Evolutionary conservation across 306 rosid genomes (phyloP).

Genomic region (Acacia confusa): DNA sequence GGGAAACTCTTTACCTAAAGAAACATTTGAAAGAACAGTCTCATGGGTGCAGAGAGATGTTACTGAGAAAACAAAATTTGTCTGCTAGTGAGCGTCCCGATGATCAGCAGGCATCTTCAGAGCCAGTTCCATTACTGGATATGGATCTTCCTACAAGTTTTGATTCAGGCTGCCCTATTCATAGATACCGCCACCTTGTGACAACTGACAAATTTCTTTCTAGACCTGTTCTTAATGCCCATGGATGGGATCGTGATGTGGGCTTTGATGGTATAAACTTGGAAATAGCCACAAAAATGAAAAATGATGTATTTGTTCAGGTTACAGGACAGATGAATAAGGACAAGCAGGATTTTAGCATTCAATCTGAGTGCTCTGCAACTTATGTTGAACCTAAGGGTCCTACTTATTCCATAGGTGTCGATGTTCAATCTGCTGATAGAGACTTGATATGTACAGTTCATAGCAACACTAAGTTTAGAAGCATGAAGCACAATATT

Average conservation of each 20-base stretch:
- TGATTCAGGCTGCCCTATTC: slow-evolving; percentile 56
- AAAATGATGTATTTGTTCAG: slow-evolving; percentile 52
- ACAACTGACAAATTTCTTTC: slow-evolving; percentile 63
- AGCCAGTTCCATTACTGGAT: slow-evolving; percentile 72
- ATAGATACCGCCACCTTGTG: slow-evolving; percentile 78
- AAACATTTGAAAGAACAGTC: slow-evolving; percentile 79
- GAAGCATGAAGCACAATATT: slow-evolving; percentile 54
- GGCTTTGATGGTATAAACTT: slow-evolving; percentile 84
- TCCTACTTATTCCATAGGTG: slow-evolving; percentile 59
- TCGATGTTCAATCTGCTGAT: slow-evolving; percentile 80
- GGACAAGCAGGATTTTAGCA: slow-evolving; percentile 74
- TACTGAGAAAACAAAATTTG: slow-evolving; percentile 40
- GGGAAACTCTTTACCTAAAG: slow-evolving; percentile 85
- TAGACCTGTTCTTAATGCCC: slow-evolving; percentile 91
- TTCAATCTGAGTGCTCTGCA: slow-evolving; percentile 78
- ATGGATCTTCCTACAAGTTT: slow-evolving; percentile 81
- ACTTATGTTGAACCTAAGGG: slow-evolving; percentile 63
- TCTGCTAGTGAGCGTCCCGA: slow-evolving; percentile 41
- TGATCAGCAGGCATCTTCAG: slow-evolving; percentile 57
- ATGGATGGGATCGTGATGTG: slow-evolving; percentile 95
- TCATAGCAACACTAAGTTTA: slow-evolving; percentile 63
- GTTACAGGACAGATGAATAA: slow-evolving; percentile 79
- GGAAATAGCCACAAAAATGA: slow-evolving; percentile 60
- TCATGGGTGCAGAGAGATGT: slow-evolving; percentile 45
- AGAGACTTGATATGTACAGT: slow-evolving; percentile 65